Evolutionary conservation across 2,329 filamentous ascomycete genomes (phyloP), one percentile per base, ranked within the genome.

Genomic region (Penicillium psychrosexuale): DNA sequence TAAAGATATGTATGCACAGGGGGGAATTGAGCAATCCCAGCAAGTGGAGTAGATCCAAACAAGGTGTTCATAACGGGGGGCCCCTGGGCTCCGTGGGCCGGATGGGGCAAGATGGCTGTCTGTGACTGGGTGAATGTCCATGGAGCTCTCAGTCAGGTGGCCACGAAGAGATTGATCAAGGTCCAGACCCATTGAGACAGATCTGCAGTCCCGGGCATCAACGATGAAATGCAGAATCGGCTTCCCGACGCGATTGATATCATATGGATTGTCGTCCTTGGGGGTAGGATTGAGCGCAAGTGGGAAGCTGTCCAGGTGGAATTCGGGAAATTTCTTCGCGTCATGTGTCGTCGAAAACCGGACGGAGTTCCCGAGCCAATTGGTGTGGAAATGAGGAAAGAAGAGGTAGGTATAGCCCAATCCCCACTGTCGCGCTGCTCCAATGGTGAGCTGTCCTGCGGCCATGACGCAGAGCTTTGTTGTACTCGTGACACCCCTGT

Each of bases 281-380:
- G 22, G 22, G 5, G 2, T 24, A 24, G 22, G 5, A 24, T 24
- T 5, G 22, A 24, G 22, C 22, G 22, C 22, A 24, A 31, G 28
- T 12, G 19, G 11, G 42, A 31, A 46, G 19, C 11, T 52, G 44
- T 31, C 44, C 31, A 12, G 30, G 30, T 13, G 30, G 30, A 31
- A 31, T 31, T 6, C 12, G 13, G 12, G 34, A 64, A 64, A 63
- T 58, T 49, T 69, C 65, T 69, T 59, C 56, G 60, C 62, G 67
- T 71, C 69, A 71, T 69, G 67, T 56, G 50, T 62, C 63, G 59
- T 60, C 51, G 48, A 54, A 43, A 53, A 55, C 64, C 62, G 61
- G 47, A 51, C 51, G 33, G 17, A 31, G 49, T 40, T 47, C 47
- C 56, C 61, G 54, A 68, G 59, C 1, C 4, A 31, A 70, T 71